Percentiles rank a stretch among this genome's conserved stretches.
These are phyloP conservation scores for Chenopodium berlandieri DNA, from an alignment of 148 eudicot species.

Conservation along the genomic window DNA sequence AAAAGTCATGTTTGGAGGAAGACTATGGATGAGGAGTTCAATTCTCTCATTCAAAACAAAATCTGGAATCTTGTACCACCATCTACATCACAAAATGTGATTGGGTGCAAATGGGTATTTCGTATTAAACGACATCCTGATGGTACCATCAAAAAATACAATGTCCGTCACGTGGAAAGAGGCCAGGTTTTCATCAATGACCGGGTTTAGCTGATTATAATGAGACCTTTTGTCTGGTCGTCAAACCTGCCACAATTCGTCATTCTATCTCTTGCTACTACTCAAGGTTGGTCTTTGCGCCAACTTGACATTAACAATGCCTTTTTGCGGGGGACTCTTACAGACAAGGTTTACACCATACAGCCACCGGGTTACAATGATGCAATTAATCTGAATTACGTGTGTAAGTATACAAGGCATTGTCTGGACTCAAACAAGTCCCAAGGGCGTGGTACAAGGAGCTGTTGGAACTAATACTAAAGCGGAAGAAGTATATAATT, in stretches of 20 bases:
- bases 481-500: too few species aligned
- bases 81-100: background rate
- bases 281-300: background rate
- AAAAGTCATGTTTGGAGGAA: too few species aligned
- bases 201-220: background rate
- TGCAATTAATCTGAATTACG: background rate
- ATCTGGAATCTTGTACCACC: conserved; percentile 1
- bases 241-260: background rate
- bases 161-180: background rate
- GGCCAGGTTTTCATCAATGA: background rate
- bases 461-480: background rate
- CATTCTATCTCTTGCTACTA: background rate
- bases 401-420: background rate
- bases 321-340: background rate
- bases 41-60: background rate
- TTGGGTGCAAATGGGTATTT: conserved; percentile 2
- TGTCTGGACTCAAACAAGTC: background rate
- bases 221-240: background rate
- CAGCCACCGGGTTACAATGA: background rate
- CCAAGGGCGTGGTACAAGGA: conserved; percentile 1
- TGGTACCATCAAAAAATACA: background rate
- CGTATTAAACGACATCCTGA: background rate
- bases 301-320: conserved; percentile 8
- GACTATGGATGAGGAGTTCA: background rate
- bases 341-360: background rate